Conservation (phyloP, 768 basidiomycete genomes). For the Amanita brunnescens region DNA sequence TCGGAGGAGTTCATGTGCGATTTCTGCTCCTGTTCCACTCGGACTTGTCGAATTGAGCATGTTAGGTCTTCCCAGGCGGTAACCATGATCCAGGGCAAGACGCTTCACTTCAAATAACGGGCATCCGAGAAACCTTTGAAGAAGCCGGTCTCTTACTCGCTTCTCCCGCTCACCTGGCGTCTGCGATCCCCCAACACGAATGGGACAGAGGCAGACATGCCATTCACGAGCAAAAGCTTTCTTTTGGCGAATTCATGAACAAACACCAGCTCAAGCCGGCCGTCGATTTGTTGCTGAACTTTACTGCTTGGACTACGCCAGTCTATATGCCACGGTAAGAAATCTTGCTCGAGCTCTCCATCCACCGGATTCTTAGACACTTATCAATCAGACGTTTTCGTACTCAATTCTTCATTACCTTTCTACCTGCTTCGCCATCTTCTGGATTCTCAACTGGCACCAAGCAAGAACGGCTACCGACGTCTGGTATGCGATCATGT, state of each 20-base stretch:
- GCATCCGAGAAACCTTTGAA: slow-evolving; percentile 71
- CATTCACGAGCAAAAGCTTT: slow-evolving; percentile 43
- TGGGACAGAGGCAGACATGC: slow-evolving; percentile 47
- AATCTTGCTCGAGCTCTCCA: slow-evolving; percentile 3
- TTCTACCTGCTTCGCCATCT: slow-evolving; percentile 36
- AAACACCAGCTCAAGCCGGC: slow-evolving; percentile 36
- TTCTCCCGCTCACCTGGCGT: slow-evolving; percentile 20
- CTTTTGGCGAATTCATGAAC: slow-evolving; percentile 46
- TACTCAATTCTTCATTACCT: slow-evolving; percentile 61
- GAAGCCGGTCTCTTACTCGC: slow-evolving; percentile 63
- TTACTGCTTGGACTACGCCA: slow-evolving; percentile 75
- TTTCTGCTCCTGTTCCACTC: not conserved
- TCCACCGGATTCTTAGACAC: slow-evolving; percentile 4
- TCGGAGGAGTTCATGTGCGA: slow-evolving; percentile 60
- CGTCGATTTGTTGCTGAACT: slow-evolving; percentile 44
- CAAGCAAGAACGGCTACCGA: slow-evolving; percentile 52
- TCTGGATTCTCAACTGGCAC: slow-evolving; percentile 44
- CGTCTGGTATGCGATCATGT: slow-evolving; percentile 30
- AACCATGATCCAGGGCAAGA: slow-evolving; percentile 59
- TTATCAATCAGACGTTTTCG: slow-evolving; percentile 50
- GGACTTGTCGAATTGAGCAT: not conserved
- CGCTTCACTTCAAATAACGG: slow-evolving; percentile 45
- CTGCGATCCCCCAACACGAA: slow-evolving; percentile 24
- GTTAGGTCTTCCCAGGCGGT: slow-evolving; percentile 71
- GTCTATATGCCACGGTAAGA: slow-evolving; percentile 37